Evolutionary conservation across 192 early-diverging fungal species (phyloP).

Genomic region (Linnemannia elongata): DNA sequence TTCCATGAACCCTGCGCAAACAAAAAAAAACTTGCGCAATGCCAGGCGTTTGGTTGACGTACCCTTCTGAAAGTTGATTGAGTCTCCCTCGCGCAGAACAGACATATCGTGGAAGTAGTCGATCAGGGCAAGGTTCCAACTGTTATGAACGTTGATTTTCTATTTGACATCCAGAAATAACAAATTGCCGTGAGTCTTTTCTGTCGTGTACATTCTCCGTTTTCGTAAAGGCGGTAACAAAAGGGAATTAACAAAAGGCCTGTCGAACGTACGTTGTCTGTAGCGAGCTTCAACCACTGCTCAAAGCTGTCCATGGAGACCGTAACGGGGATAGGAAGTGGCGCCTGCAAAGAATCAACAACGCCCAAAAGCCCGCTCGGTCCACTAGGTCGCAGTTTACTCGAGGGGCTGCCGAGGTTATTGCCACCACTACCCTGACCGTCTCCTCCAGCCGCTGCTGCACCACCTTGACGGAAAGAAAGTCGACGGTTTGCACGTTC

Average conservation of each 20-base stretch:
- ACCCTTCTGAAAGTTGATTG: constrained; percentile 96
- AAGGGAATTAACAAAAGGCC: background rate
- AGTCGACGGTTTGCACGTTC: constrained; percentile 47
- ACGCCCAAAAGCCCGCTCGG: constrained; percentile 41
- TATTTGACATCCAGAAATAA: constrained; percentile 38
- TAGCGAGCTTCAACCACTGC: constrained; percentile 98
- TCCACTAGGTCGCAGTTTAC: constrained; percentile 45
- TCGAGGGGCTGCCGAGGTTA: constrained; percentile 27
- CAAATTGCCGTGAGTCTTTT: background rate
- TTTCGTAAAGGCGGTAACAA: background rate
- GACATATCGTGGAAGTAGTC: constrained; percentile 98
- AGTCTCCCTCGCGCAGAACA: constrained; percentile 92
- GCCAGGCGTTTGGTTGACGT: background rate
- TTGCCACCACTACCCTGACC: background rate
- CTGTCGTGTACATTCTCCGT: background rate
- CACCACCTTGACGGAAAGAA: constrained; percentile 27
- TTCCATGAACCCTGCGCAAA: background rate
- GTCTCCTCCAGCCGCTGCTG: background rate
- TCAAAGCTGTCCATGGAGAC: constrained; percentile 71
- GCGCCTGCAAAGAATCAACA: constrained; percentile 37
- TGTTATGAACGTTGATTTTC: constrained; percentile 96
- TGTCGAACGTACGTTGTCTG: constrained; percentile 81
- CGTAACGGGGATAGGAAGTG: constrained; percentile 33
- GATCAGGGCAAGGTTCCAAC: constrained; percentile 97
- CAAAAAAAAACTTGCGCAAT: background rate